phyloP scores from a whole-genome alignment of 164 flowering plant genomes.

The Tinospora cordifolia region DNA sequence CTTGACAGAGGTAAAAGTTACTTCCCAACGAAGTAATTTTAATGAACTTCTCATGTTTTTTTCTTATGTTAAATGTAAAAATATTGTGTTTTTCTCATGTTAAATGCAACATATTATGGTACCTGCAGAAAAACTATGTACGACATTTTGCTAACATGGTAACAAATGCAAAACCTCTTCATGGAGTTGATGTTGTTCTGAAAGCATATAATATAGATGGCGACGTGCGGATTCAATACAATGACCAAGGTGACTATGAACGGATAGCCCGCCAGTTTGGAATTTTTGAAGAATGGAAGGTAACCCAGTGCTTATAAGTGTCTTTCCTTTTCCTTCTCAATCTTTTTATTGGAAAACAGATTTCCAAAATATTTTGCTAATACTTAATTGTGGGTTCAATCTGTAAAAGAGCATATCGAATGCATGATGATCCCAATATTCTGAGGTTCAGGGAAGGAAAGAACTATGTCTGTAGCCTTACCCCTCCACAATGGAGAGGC shows the following conservation, averaged over 20 bases:
- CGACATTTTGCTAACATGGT: constrained; percentile 59
- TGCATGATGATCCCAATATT: neutral
- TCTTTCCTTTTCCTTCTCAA: neutral
- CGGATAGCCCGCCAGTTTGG: constrained; percentile 79
- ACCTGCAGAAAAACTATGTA: constrained; percentile 54
- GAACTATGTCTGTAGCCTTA: neutral
- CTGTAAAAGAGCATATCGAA: neutral
- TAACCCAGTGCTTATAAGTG: constrained; percentile 9
- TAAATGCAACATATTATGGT: constrained; percentile 10
- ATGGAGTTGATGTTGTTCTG: constrained; percentile 55
- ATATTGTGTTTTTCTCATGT: constrained; percentile 2
- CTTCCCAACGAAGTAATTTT: neutral
- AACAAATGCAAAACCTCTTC: constrained; percentile 61
- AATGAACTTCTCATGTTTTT: constrained; percentile 3
- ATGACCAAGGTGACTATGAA: constrained; percentile 61
- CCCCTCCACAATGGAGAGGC: too few relatives aligned
- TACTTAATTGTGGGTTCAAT: neutral
- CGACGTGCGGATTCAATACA: constrained; percentile 72
- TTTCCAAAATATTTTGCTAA: neutral
- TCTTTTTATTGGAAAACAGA: neutral
- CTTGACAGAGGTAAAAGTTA: constrained; percentile 58
- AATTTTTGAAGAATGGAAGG: constrained; percentile 98
- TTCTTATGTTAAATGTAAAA: constrained; percentile 5
- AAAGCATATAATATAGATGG: constrained; percentile 70
- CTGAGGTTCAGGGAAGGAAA: neutral